Conservation (phyloP, 2,329 filamentous ascomycete genomes). For the Colletotrichum limetticola region DNA sequence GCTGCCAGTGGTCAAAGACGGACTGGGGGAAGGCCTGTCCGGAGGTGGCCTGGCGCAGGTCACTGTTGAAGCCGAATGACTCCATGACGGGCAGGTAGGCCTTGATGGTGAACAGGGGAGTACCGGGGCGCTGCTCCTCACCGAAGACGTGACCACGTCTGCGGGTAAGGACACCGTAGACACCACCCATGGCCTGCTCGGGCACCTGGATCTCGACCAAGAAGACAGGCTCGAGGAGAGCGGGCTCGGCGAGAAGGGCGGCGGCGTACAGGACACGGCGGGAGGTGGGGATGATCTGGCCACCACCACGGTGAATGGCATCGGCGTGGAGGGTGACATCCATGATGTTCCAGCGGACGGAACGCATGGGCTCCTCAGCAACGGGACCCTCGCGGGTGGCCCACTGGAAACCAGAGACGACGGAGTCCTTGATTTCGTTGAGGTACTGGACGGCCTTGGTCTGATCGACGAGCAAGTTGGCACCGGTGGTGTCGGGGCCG, state of each 20-base stretch:
- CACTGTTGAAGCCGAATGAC: slow-evolving; percentile 98
- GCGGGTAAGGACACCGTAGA: slow-evolving; percentile 98
- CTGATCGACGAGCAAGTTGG: slow-evolving; percentile 99
- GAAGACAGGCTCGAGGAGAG: slow-evolving; percentile 97
- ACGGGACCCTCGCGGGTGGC: slow-evolving; percentile 97
- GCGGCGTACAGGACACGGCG: slow-evolving; percentile 98
- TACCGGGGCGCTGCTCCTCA: slow-evolving; percentile 98
- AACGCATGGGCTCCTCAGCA: slow-evolving; percentile 98
- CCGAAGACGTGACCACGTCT: slow-evolving; percentile 98
- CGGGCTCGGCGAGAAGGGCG: slow-evolving; percentile 88
- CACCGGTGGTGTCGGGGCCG: slow-evolving; percentile 95
- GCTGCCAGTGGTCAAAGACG: slow-evolving; percentile 99
- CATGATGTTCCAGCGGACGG: slow-evolving; percentile 97
- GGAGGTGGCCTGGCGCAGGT: slow-evolving; percentile 91
- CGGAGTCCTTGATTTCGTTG: slow-evolving; percentile 99
- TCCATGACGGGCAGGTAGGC: slow-evolving; percentile 96
- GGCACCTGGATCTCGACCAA: slow-evolving; percentile 99
- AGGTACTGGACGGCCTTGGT: slow-evolving; percentile 99
- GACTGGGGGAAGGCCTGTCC: slow-evolving; percentile 99
- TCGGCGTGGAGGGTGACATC: slow-evolving; percentile 99
- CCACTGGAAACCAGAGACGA: slow-evolving; percentile 99
- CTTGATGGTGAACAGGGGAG: slow-evolving; percentile 99
- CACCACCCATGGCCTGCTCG: slow-evolving; percentile 99
- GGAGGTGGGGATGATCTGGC: slow-evolving; percentile 97
- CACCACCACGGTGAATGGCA: slow-evolving; percentile 99